Evolutionary conservation across 2,329 filamentous ascomycete genomes (phyloP).

Genomic region (Aspergillus neoniger): DNA sequence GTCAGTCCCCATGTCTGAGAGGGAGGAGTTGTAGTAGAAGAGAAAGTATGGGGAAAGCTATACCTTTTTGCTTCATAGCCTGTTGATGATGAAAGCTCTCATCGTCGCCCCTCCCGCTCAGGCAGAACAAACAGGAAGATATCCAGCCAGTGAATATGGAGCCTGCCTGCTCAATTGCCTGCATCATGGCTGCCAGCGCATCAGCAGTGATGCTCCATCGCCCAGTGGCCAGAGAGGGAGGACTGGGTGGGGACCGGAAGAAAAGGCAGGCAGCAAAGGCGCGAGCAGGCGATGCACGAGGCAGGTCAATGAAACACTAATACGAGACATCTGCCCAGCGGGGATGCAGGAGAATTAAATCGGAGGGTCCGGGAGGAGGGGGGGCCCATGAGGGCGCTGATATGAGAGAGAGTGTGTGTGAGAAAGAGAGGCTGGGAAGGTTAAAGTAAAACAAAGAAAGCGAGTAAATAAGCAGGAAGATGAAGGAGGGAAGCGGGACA

Average conservation of each 20-base stretch:
- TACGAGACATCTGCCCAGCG: background rate
- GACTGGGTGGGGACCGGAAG: constrained; percentile 1
- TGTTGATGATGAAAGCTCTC: constrained; percentile 28
- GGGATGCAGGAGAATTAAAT: constrained; percentile 1
- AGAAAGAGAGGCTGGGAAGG: constrained; percentile 1
- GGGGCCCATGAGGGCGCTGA: too few relatives aligned
- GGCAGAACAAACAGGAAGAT: constrained; percentile 42
- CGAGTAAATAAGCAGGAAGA: constrained; percentile 3
- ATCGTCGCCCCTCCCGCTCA: constrained; percentile 25
- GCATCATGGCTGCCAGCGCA: constrained; percentile 40
- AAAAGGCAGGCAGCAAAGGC: background rate
- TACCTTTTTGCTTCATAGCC: constrained; percentile 26
- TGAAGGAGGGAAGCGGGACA: background rate
- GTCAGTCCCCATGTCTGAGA: constrained; percentile 10
- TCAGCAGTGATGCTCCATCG: constrained; percentile 30
- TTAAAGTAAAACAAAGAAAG: constrained; percentile 1
- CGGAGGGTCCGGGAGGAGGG: background rate
- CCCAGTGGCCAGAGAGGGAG: background rate
- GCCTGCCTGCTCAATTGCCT: constrained; percentile 41
- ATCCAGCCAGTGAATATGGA: constrained; percentile 44
- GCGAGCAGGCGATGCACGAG: background rate
- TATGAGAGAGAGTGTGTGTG: background rate
- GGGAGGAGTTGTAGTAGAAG: background rate
- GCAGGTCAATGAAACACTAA: constrained; percentile 4
- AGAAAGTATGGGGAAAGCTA: constrained; percentile 1